Conservation (phyloP, 2,329 filamentous ascomycete species). For the Aspergillus texensis region DNA sequence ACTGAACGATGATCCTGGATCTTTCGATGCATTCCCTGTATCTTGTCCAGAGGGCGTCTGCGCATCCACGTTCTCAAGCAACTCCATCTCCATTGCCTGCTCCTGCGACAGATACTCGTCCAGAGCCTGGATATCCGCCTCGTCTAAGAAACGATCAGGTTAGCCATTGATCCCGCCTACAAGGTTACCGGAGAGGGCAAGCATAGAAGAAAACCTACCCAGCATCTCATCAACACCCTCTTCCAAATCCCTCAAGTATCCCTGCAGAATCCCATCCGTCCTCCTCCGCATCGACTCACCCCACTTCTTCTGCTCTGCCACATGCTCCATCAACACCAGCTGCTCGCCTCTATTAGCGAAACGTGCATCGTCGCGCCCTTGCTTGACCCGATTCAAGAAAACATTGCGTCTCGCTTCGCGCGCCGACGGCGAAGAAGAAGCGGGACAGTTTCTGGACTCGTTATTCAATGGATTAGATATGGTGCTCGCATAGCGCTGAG, state of each 20-base stretch:
- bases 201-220: constrained; percentile 22
- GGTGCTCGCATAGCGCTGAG: constrained; percentile 38
- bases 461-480: constrained; percentile 37
- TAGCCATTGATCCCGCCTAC: constrained; percentile 5
- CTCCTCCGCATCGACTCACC: constrained; percentile 40
- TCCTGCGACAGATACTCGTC: constrained; percentile 42
- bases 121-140: constrained; percentile 32
- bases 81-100: constrained; percentile 36
- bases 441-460: constrained; percentile 20
- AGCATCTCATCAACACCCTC: constrained; percentile 29
- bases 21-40: not conserved
- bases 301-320: constrained; percentile 42
- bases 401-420: constrained; percentile 40
- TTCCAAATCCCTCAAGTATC: constrained; percentile 19
- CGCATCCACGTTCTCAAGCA: constrained; percentile 21
- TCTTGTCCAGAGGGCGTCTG: not conserved
- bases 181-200: not conserved
- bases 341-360: constrained; percentile 46
- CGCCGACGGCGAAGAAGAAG: constrained; percentile 28
- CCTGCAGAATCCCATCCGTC: constrained; percentile 30
- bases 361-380: constrained; percentile 41
- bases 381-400: constrained; percentile 46
- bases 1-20: constrained; percentile 30
- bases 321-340: constrained; percentile 46
- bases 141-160: constrained; percentile 20